These are phyloP conservation scores for Rhynchospora tenuis DNA, from an alignment of 176 grass and related monocot genomes.

Conservation along the genomic window DNA sequence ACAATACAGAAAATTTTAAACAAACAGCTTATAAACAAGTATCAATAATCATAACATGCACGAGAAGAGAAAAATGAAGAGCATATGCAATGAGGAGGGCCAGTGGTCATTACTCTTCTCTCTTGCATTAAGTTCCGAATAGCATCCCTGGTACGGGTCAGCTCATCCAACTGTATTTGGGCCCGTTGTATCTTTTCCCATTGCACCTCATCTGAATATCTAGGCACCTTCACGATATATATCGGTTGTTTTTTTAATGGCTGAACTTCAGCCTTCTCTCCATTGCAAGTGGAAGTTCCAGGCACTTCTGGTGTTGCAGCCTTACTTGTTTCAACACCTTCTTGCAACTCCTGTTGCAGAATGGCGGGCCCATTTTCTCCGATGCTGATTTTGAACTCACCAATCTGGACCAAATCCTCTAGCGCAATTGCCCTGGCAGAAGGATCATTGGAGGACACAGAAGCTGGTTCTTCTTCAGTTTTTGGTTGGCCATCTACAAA, in stretches of 20 bases:
- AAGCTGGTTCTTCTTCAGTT: constrained; percentile 31
- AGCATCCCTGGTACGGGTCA: constrained; percentile 66
- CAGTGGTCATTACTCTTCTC: constrained; percentile 50
- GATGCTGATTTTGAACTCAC: constrained; percentile 31
- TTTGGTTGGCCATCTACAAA: constrained; percentile 8
- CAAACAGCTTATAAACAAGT: background rate
- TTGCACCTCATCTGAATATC: constrained; percentile 48
- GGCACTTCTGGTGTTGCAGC: constrained; percentile 6
- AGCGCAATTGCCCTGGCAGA: background rate
- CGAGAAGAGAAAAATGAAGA: constrained; percentile 1
- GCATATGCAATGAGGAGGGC: background rate
- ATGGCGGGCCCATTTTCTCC: constrained; percentile 25
- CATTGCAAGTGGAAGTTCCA: constrained; percentile 21
- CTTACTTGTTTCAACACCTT: constrained; percentile 19
- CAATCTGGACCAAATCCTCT: constrained; percentile 25
- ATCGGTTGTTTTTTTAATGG: constrained; percentile 19
- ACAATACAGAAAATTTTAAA: constrained; percentile 16
- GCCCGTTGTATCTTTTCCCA: constrained; percentile 63
- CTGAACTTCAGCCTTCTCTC: constrained; percentile 30
- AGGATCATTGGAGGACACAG: background rate
- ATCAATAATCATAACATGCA: background rate
- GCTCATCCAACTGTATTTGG: constrained; percentile 44
- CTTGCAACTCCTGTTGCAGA: constrained; percentile 18
- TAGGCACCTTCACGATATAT: constrained; percentile 58
- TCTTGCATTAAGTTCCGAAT: constrained; percentile 52